These are phyloP conservation scores for Beauveria medogensis DNA, from an alignment of 2,329 filamentous ascomycete species.

Conservation along the genomic window DNA sequence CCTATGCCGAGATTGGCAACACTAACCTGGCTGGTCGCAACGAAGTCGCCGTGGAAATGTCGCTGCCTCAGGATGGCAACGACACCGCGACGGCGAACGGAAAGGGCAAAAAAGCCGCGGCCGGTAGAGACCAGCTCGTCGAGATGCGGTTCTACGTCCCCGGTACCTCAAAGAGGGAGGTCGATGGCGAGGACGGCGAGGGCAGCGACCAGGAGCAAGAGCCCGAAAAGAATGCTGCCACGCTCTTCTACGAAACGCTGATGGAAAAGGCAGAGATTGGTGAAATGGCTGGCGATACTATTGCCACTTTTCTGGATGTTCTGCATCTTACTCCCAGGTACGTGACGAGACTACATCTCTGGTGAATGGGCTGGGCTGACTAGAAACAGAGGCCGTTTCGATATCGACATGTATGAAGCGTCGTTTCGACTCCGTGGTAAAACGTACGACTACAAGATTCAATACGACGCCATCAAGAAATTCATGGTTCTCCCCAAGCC, in stretches of 20 bases:
- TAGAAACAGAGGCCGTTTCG: conserved; percentile 78
- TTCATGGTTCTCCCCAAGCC: conserved; percentile 98
- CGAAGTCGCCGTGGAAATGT: conserved; percentile 93
- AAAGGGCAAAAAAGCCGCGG: conserved; percentile 82
- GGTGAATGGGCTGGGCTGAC: conserved; percentile 17
- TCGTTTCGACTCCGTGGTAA: conserved; percentile 97
- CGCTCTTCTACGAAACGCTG: conserved; percentile 94
- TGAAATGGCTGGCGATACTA: conserved; percentile 96
- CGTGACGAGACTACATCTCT: conserved; percentile 11
- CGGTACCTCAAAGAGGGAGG: conserved; percentile 71
- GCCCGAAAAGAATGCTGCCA: conserved; percentile 91
- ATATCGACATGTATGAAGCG: conserved; percentile 98
- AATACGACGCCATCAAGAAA: conserved; percentile 96
- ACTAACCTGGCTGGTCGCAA: conserved; percentile 97
- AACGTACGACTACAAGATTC: conserved; percentile 99
- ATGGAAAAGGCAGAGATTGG: conserved; percentile 99
- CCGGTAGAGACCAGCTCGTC: conserved; percentile 84
- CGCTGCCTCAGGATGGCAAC: conserved; percentile 61
- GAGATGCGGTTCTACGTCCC: conserved; percentile 99
- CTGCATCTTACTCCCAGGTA: conserved; percentile 92
- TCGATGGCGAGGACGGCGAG: conserved; percentile 50
- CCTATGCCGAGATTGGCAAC: conserved; percentile 95
- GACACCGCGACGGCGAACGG: conserved; percentile 66
- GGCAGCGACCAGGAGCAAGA: conserved; percentile 56
- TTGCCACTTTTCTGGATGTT: conserved; percentile 93